Percentiles rank a stretch among this genome's conserved stretches.
These are phyloP conservation scores for Solanum aculeatissimum DNA, from an alignment of 305 asterid genomes.

Conservation along the genomic window DNA sequence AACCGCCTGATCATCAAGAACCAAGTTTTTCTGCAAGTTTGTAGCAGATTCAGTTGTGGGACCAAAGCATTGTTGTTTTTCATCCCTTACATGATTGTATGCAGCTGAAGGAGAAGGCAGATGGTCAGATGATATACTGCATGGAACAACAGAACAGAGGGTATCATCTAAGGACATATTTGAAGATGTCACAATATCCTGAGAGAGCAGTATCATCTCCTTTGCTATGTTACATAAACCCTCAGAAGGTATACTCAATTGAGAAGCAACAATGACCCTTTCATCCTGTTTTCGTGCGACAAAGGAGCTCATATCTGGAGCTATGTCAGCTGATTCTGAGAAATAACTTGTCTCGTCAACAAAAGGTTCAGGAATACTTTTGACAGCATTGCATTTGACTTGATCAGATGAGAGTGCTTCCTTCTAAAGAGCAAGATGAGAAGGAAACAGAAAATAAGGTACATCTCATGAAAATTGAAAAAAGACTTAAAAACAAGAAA, in stretches of 20 bases:
- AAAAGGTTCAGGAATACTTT: slow-evolving; percentile 40
- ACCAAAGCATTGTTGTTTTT: slow-evolving; percentile 3
- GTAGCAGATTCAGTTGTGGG: slow-evolving; percentile 12
- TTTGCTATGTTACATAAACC: slow-evolving; percentile 20
- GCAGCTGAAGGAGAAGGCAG: slow-evolving; percentile 23
- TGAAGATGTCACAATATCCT: slow-evolving; percentile 42
- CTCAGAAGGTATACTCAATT: slow-evolving; percentile 40
- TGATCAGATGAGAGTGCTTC: slow-evolving; percentile 20
- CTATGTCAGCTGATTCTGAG: slow-evolving; percentile 63
- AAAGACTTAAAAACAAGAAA: neutral
- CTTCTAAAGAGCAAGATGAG: neutral
- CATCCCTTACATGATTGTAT: slow-evolving; percentile 13
- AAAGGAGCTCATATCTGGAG: slow-evolving; percentile 53
- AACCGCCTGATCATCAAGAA: slow-evolving; percentile 16
- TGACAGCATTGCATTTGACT: slow-evolving; percentile 4
- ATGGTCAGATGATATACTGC: slow-evolving; percentile 55
- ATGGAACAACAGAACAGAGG: slow-evolving; percentile 77
- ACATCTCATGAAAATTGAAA: neutral
- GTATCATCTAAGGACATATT: slow-evolving; percentile 42
- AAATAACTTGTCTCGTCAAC: slow-evolving; percentile 61
- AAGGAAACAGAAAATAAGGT: neutral
- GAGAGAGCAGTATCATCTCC: slow-evolving; percentile 30
- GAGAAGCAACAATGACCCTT: slow-evolving; percentile 34
- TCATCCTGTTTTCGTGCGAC: slow-evolving; percentile 31
- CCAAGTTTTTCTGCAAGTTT: slow-evolving; percentile 12